Conservation (phyloP, 805 yeast genomes). For the Komagataella phaffii region DNA sequence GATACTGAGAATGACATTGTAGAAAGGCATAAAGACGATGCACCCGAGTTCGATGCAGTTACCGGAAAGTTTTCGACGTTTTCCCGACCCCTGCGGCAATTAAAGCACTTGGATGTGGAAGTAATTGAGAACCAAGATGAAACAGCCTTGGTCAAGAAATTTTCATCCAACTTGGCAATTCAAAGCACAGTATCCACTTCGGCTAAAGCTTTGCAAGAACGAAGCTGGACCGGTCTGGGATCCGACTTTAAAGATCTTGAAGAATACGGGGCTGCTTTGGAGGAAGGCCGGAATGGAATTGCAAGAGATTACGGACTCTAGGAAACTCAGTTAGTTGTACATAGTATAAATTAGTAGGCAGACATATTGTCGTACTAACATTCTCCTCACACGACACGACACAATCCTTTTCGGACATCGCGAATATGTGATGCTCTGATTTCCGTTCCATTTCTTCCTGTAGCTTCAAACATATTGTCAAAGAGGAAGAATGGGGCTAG, state of each 20-base stretch:
- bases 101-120: slow-evolving; percentile 52
- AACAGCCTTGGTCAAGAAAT: slow-evolving; percentile 32
- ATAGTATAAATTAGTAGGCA: neutral
- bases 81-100: slow-evolving; percentile 63
- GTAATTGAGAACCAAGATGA: slow-evolving; percentile 19
- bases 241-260: slow-evolving; percentile 46
- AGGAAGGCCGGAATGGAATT: slow-evolving; percentile 75
- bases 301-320: slow-evolving; percentile 65
- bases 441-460: neutral
- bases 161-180: slow-evolving; percentile 48
- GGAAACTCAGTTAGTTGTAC: neutral
- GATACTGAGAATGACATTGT: slow-evolving; percentile 10
- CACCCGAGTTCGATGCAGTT: slow-evolving; percentile 81
- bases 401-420: neutral
- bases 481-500: slow-evolving; percentile 36
- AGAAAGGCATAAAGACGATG: slow-evolving; percentile 33
- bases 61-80: slow-evolving; percentile 63
- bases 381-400: neutral
- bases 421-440: neutral
- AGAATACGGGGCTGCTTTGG: slow-evolving; percentile 64
- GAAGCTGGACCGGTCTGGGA: slow-evolving; percentile 85
- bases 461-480: neutral
- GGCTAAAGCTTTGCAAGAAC: slow-evolving; percentile 56
- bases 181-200: slow-evolving; percentile 82
- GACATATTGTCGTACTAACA: too few relatives aligned